Base-by-base conservation (phyloP, 352 stramenopile genomes). In the Pythium rhizo-oryzae region DNA sequence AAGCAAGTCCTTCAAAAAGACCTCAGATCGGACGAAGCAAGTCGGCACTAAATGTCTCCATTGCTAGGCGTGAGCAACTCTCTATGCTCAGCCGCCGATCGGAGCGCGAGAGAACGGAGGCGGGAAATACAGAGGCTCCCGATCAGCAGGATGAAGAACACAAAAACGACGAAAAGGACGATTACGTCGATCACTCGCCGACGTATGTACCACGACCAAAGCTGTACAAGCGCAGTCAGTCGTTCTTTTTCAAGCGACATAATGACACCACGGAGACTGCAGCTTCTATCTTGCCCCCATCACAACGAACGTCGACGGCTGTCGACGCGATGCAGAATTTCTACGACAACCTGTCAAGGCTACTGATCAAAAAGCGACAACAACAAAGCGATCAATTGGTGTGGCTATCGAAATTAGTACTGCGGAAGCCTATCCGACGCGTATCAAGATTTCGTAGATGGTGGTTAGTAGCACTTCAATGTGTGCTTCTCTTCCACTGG, bases 381-480 rank as follows among this genome's bases (percentile, higher is more conserved):
- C 41, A 58, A 23, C 63, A 16, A 37, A 54, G 21, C 4, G 30
- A 46, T 6, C 35, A 68, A 23, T 33, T 21, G 1, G 39, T 49
- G 30, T 67, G 61, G 35, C 28, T 67, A 1, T 53, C 61, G 13
- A 76, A 70, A 46, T 18, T 85, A 11, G 33, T 81, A 0, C 57
- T 84, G n/a, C 59, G 25, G 0, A 66, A 62, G 18, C 62, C 72
- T 8, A 77, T 86, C 24, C 57, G 64, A 15, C 65, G 69, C 19
- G 69, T 37, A 13, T 88, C 80, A 4, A 33, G 15, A 15, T 81
- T 71, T 51, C 70, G 78, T 15, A 73, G 72, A 16, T 55, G 65
- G 19, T 90, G 82, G 82, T 60, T 90, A 1, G n/a, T 79, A 0
- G 23, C 46, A 0, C 63, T 87, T 1, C 82, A 89, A 50, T 23